These are phyloP conservation scores for Dryadomyces quercus-mongolicae DNA, from an alignment of 2,329 filamentous ascomycete species.

Conservation along the genomic window DNA sequence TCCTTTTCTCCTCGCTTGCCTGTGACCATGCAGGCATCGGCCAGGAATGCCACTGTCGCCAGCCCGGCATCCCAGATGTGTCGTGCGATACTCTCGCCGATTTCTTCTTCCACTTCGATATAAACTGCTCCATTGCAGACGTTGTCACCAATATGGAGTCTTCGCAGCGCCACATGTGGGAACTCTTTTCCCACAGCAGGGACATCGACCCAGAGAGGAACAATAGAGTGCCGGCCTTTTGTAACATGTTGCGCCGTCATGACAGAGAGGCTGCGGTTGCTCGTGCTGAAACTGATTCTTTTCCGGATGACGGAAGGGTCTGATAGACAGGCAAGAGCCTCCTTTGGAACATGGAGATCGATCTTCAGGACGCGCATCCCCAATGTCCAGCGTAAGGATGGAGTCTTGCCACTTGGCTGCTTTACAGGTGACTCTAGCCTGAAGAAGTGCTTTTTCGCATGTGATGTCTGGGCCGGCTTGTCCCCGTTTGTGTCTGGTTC, in stretches of 20 bases:
- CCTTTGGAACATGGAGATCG: slow-evolving; percentile 16
- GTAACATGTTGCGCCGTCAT: slow-evolving; percentile 13
- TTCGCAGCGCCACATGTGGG: slow-evolving; percentile 18
- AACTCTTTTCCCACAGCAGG: slow-evolving; percentile 6
- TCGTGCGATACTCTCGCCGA: slow-evolving; percentile 47
- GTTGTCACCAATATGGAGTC: slow-evolving; percentile 15
- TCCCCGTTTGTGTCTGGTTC: not conserved
- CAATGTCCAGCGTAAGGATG: slow-evolving; percentile 16
- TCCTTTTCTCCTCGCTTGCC: not conserved
- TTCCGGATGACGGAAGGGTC: not conserved
- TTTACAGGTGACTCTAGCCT: not conserved
- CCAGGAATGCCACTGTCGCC: slow-evolving; percentile 27
- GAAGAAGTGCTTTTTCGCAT: slow-evolving; percentile 1
- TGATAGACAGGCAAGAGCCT: not conserved
- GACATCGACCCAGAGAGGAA: slow-evolving; percentile 29
- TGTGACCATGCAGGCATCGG: slow-evolving; percentile 12
- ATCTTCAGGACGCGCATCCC: slow-evolving; percentile 25
- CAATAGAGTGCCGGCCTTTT: slow-evolving; percentile 22
- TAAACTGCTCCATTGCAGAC: slow-evolving; percentile 9
- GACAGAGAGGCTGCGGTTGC: slow-evolving; percentile 8
- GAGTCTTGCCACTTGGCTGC: not conserved
- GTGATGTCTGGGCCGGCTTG: not conserved
- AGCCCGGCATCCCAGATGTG: slow-evolving; percentile 49
- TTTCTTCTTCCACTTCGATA: slow-evolving; percentile 39
- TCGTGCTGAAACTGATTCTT: slow-evolving; percentile 7